Base-by-base conservation (phyloP, 208 protist species). In the Crithidia bombi region DNA sequence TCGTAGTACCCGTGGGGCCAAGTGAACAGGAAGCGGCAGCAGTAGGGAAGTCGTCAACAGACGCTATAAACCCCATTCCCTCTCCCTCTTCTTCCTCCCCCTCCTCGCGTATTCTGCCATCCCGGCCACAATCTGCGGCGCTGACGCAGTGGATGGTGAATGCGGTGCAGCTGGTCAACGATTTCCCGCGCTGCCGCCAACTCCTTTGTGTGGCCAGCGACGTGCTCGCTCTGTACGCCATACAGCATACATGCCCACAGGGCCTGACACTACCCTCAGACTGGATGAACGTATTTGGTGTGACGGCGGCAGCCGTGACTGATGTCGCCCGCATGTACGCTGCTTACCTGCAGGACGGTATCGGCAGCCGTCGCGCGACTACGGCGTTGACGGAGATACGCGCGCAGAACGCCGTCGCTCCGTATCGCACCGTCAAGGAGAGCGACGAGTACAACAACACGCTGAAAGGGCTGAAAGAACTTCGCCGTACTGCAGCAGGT, bases 91-190 rank as follows among this genome's bases (percentile, higher is more conserved):
- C n/a, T 21, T 47, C 14, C 5, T 28, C 14, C n/a, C 6, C 43
- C 15, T 26, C 23, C 39, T 30, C 23, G 1, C 30, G 64, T 32
- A n/a, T 19, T 23, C 19, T 21, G 30, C 30, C 41, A 15, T 23
- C 57, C 0, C 35, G n/a, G 5, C 52, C 78, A 64, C 25, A 59
- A 10, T 65, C 79, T 23, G 10, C 55, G 5, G 66, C 56, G 19
- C 79, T 85, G 25, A 80, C 69, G 59, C 56, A 70, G 32, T 96
- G 91, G 85, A 70, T 90, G 38, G 62, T 68, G 26, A 44, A 77
- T 14, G 83, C 85, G 19, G 85, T 92, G 23, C 73, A 70, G 44
- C 82, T 81, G 73, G 38, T 90, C 7, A 96, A 94, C 79, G 91
- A 94, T 55, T 71, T 86, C 4, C 86, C 91, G 26, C 86, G 91